Evolutionary conservation across 371 early-diverging fungal genomes (phyloP).

Genomic region (Spiromyces aspiralis): DNA sequence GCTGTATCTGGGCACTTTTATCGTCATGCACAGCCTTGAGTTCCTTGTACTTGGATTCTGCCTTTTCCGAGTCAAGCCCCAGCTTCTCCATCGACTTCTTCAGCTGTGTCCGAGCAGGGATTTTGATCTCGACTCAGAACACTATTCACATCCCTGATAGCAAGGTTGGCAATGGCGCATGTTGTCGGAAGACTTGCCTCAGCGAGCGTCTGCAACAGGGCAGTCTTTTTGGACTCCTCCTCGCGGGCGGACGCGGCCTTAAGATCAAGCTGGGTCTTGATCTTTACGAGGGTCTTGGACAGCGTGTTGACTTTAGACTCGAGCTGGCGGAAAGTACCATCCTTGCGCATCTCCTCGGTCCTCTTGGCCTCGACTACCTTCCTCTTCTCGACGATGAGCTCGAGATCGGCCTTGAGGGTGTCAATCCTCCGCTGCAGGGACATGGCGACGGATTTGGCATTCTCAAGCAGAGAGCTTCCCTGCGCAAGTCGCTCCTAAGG

Average conservation of each 20-base stretch:
- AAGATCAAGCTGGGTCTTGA: constrained; percentile 64
- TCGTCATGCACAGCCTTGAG: constrained; percentile 45
- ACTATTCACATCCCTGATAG: too few species aligned
- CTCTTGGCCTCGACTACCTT: constrained; percentile 26
- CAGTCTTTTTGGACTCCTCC: constrained; percentile 32
- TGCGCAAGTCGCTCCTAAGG: not conserved
- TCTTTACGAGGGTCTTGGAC: constrained; percentile 54
- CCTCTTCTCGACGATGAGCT: constrained; percentile 30
- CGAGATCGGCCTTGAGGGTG: constrained; percentile 30
- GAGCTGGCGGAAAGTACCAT: constrained; percentile 40
- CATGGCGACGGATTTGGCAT: not conserved
- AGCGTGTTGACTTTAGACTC: constrained; percentile 53
- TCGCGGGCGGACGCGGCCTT: constrained; percentile 54
- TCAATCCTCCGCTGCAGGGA: constrained; percentile 14
- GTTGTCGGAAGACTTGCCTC: too few species aligned
- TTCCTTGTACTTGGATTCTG: constrained; percentile 38
- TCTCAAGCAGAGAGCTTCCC: not conserved
- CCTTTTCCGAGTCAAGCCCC: constrained; percentile 23
- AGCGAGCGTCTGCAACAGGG: too few species aligned
- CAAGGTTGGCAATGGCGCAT: too few species aligned
- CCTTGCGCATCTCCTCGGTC: constrained; percentile 39
- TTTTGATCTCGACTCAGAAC: too few species aligned
- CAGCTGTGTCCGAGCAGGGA: too few species aligned
- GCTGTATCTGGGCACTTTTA: constrained; percentile 43
- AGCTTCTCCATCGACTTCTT: not conserved